A percentile compares a stretch with the other conserved stretches of the same genome.
Evolutionary conservation across 305 asterid genomes (phyloP).

Genomic region (Withania somnifera): DNA sequence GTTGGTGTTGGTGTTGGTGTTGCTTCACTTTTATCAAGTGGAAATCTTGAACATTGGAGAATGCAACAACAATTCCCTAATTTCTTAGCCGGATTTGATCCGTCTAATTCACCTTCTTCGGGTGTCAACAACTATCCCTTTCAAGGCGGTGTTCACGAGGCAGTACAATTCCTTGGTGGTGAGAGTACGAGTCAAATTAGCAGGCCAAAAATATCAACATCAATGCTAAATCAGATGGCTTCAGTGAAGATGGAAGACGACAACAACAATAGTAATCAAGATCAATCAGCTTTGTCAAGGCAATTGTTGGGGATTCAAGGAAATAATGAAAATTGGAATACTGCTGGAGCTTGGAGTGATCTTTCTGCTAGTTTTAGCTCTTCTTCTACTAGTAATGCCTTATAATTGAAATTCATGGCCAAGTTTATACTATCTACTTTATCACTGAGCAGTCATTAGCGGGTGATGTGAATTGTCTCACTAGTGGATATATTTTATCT

Average conservation of each 20-base stretch:
- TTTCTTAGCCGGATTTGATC: slow-evolving; percentile 35
- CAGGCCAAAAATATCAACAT: slow-evolving; percentile 37
- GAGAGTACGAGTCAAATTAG: slow-evolving; percentile 19
- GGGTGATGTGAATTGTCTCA: neutral
- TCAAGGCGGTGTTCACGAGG: slow-evolving; percentile 16
- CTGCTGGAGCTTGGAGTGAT: slow-evolving; percentile 45
- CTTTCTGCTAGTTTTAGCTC: slow-evolving; percentile 66
- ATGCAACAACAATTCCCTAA: slow-evolving; percentile 66
- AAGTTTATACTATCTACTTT: neutral
- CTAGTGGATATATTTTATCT: neutral
- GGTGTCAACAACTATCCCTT: neutral
- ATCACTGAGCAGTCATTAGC: neutral
- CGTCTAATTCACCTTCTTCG: slow-evolving; percentile 5
- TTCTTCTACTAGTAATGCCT: slow-evolving; percentile 47
- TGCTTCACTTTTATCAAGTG: slow-evolving; percentile 33
- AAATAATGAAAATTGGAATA: slow-evolving; percentile 49
- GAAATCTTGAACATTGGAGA: slow-evolving; percentile 64
- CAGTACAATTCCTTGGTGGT: slow-evolving; percentile 17
- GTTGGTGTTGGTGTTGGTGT: slow-evolving; percentile 10
- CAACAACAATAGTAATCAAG: slow-evolving; percentile 13
- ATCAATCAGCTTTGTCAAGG: slow-evolving; percentile 29
- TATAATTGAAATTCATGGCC: neutral
- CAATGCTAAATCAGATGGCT: slow-evolving; percentile 32
- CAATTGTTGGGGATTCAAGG: slow-evolving; percentile 35
- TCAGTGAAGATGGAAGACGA: slow-evolving; percentile 56